phyloP scores from a whole-genome alignment of 805 yeast species.

The Clavispora vitiphila region DNA sequence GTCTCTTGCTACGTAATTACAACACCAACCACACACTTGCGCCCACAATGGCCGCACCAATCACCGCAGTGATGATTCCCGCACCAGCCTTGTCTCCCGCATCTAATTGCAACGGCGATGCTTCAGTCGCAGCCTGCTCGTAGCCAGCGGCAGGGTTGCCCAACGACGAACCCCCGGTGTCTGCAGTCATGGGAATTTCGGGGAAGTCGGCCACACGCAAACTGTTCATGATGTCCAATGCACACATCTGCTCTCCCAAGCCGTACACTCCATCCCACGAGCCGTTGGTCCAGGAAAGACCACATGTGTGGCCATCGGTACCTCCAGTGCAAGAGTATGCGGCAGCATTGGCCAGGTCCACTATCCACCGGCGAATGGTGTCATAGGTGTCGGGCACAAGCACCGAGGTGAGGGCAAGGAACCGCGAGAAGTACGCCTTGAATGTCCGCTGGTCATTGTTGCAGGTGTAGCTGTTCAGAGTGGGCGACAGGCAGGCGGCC shows the following conservation, averaged over 20 bases:
- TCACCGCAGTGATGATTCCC: conserved; percentile 73
- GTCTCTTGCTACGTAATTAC: no score
- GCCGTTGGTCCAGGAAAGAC: conserved; percentile 16
- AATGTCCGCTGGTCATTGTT: conserved; percentile 89
- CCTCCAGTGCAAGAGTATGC: conserved; percentile 18
- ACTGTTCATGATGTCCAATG: conserved; percentile 18
- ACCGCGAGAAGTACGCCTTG: conserved; percentile 76
- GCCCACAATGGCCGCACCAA: conserved; percentile 17
- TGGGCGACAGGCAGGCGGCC: conserved; percentile 69
- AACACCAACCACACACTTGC: conserved; percentile 16
- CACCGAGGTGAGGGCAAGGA: conserved; percentile 67
- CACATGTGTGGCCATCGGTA: conserved; percentile 18
- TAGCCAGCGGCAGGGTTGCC: conserved; percentile 34
- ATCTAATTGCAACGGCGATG: conserved; percentile 10
- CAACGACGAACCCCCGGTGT: conserved; percentile 33
- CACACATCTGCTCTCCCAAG: conserved; percentile 18
- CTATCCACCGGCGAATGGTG: conserved; percentile 41
- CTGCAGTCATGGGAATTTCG: conserved; percentile 25
- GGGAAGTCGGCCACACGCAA: conserved; percentile 20
- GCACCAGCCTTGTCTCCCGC: conserved; percentile 65
- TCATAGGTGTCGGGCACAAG: conserved; percentile 58
- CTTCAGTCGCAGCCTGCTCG: conserved; percentile 5
- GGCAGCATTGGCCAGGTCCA: conserved; percentile 29
- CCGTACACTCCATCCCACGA: conserved; percentile 17
- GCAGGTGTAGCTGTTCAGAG: conserved; percentile 40